Evolutionary conservation across 2,329 filamentous ascomycete species (phyloP).

Genomic region (Monosporascus sp.): DNA sequence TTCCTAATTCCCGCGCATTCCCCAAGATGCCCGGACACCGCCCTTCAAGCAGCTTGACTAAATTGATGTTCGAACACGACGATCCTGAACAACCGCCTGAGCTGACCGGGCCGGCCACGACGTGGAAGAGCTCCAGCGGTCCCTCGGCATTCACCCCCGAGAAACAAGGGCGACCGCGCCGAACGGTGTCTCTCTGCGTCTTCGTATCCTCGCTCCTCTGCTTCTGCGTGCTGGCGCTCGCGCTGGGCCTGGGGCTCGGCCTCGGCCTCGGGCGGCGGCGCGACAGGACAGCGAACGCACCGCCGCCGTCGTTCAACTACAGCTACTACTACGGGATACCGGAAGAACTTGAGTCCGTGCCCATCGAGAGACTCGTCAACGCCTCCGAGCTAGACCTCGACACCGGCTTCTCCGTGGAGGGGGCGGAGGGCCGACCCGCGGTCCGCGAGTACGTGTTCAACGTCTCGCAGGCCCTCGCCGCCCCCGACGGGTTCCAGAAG

Average conservation of each 20-base stretch:
- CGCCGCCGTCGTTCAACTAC: conserved; percentile 7
- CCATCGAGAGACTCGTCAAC: conserved; percentile 20
- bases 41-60: conserved; percentile 17
- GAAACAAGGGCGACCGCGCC: conserved; percentile 3
- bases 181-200: conserved; percentile 14
- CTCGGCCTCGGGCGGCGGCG: conserved; percentile 15
- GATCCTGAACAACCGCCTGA: conserved; percentile 3
- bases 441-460: conserved; percentile 28
- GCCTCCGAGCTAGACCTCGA: conserved; percentile 21
- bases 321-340: conserved; percentile 17
- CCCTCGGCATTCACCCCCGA: conserved; percentile 3
- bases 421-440: neutral
- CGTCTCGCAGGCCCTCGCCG: conserved; percentile 24
- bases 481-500: conserved; percentile 31
- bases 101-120: conserved; percentile 5
- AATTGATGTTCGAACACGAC: conserved; percentile 13
- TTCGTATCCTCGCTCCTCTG: conserved; percentile 13
- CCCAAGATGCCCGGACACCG: conserved; percentile 16
- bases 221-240: conserved; percentile 14
- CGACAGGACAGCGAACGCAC: conserved; percentile 3
- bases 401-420: conserved; percentile 18
- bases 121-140: conserved; percentile 10
- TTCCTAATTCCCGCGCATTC: neutral
- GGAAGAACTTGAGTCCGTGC: conserved; percentile 14
- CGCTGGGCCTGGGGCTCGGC: conserved; percentile 17